Evolutionary conservation across 108 stramenopile genomes (phyloP).

Genomic region (Mediolabrus comicus): DNA sequence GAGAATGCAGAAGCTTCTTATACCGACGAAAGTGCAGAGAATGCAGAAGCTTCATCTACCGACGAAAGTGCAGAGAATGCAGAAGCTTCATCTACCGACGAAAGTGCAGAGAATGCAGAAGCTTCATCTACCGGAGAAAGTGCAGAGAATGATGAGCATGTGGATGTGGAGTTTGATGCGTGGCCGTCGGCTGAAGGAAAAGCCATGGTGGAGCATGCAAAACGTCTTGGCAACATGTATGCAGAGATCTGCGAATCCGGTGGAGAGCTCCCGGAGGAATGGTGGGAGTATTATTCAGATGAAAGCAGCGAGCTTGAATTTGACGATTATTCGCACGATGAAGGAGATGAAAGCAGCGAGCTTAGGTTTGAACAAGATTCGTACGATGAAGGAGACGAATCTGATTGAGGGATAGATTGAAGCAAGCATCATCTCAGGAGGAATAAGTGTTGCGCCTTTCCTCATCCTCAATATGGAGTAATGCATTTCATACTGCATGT

Average conservation of each 20-base stretch:
- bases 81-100: no score
- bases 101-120: no score
- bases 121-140: no score
- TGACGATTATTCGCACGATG: neutral
- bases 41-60: neutral
- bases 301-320: neutral
- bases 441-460: no score
- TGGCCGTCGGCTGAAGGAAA: constrained; percentile 8
- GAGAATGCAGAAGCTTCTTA: neutral
- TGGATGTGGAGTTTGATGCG: constrained; percentile 12
- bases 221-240: constrained; percentile 1
- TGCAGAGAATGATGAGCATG: no score
- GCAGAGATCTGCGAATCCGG: neutral
- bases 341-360: constrained; percentile 6
- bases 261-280: constrained; percentile 2
- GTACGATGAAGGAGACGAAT: neutral
- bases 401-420: no score
- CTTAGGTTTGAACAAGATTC: neutral
- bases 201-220: neutral
- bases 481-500: no score
- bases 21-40: neutral
- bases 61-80: no score
- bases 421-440: no score
- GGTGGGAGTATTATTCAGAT: constrained; percentile 15
- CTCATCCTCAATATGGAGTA: no score